These are phyloP conservation scores for Melampsora larici-populina DNA, from an alignment of 1,284 basidiomycete species.

Conservation along the genomic window DNA sequence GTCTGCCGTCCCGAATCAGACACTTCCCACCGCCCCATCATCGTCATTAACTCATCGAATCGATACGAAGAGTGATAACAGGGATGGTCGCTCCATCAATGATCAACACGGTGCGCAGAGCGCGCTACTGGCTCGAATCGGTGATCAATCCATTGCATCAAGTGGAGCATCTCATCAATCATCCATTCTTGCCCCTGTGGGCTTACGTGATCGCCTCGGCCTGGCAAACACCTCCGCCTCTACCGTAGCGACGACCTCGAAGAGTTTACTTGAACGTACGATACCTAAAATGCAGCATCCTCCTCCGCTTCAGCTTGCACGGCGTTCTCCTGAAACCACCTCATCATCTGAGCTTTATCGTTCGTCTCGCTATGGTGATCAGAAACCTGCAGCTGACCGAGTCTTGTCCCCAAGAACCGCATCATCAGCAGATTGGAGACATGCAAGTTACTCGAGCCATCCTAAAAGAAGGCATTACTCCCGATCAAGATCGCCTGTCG, in stretches of 20 bases:
- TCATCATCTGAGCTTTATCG: not conserved
- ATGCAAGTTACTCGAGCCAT: not conserved
- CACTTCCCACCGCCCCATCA: not conserved
- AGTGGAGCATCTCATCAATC: not conserved
- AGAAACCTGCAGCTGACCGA: not conserved
- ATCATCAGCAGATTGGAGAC: not conserved
- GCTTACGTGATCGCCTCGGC: slow-evolving; percentile 3
- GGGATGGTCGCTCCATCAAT: not conserved
- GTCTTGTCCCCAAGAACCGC: not conserved
- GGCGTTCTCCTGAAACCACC: not conserved
- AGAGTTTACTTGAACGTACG: slow-evolving; percentile 2
- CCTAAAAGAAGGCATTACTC: not conserved
- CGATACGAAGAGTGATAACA: not conserved
- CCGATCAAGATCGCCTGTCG: not conserved
- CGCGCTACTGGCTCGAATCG: not conserved
- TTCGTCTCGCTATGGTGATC: not conserved
- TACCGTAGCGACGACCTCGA: not conserved
- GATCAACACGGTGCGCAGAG: not conserved
- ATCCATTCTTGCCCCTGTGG: not conserved
- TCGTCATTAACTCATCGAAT: not conserved
- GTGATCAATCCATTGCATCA: slow-evolving; percentile 1
- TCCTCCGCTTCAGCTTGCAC: not conserved
- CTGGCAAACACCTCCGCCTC: not conserved
- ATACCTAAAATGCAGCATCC: not conserved
- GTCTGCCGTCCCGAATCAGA: not conserved